phyloP scores from a whole-genome alignment of 139 green algal species.

The Coelastrella sp. region DNA sequence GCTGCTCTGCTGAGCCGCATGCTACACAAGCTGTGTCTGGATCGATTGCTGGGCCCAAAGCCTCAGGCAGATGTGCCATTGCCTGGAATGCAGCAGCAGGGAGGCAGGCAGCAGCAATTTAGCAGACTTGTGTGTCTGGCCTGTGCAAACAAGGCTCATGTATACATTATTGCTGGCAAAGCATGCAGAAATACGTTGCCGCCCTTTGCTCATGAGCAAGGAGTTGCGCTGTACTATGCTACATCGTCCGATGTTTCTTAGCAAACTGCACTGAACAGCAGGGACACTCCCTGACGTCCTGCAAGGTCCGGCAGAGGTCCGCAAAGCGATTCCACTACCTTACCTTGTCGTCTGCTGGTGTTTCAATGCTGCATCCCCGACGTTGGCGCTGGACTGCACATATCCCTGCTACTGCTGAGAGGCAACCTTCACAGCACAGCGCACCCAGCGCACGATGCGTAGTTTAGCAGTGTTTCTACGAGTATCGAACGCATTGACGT shows the following conservation, averaged over 20 bases:
- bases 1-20: not conserved
- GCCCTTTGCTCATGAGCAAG: not conserved
- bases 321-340: not conserved
- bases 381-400: not conserved
- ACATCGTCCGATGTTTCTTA: not conserved
- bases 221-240: not conserved
- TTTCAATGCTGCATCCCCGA: not conserved
- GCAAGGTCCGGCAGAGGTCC: not conserved
- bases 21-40: conserved; percentile 11
- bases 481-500: not conserved
- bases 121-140: not conserved
- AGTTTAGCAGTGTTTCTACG: not conserved
- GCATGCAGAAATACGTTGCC: not conserved
- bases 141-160: not conserved
- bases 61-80: not conserved
- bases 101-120: not conserved
- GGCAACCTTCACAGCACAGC: not conserved
- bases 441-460: not conserved
- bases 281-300: not conserved
- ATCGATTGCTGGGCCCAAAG: not conserved
- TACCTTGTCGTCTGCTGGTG: not conserved
- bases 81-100: not conserved
- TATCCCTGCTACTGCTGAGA: not conserved
- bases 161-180: not conserved
- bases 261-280: not conserved